Base-by-base conservation (phyloP, 495 filamentous ascomycete genomes). In the Annulohypoxylon moriforme region DNA sequence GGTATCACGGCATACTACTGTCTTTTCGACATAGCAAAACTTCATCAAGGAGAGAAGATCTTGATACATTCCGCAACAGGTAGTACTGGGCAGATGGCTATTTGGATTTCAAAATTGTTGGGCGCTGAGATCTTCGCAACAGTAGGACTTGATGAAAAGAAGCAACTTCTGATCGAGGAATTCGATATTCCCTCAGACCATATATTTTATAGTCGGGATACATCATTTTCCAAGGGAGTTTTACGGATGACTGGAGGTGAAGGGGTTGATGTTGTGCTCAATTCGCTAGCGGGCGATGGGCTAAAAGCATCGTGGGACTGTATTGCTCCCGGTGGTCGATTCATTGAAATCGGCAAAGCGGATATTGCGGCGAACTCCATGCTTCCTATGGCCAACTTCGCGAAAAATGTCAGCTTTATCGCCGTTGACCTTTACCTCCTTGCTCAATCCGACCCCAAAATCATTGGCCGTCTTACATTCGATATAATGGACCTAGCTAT, bases 61-160 rank as follows among this genome's bases (percentile, higher is more conserved):
- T 22, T 52, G 10, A 52, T 52, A 20, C 49, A 52, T 29, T 52
- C 49, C 1, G 49, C 49, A 1, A 2, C 49, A 3, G 49, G 49
- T 29, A 10, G 5, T 2, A 29, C 22, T 14, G 49, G 49, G 22
- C 22, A 27, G 7, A 1, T 52, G 4, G 49, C 49, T 13, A 31
- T 52, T 10, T 10, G 13, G 25, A 5, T 52, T 10, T 2, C 22
- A 10, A 1, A 29, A 27, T 5, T 27, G 4, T 1, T 52, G 2
- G 49, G 49, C 22, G 49, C 22, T 11, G 49, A 52, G 22, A n/a
- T 52, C 5, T 52, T 52, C 49, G 49, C 49, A n/a, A 52, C 49
- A 31, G 49, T 29, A 7, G 49, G 49, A 3, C 3, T 4, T 29
- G 25, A 52, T 14, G 22, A 52, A 4, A 52, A 52, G 25, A 27